Percentiles rank a stretch among this genome's conserved stretches.
Conservation (phyloP, 495 filamentous ascomycete species). For the Daldinia grandis region DNA sequence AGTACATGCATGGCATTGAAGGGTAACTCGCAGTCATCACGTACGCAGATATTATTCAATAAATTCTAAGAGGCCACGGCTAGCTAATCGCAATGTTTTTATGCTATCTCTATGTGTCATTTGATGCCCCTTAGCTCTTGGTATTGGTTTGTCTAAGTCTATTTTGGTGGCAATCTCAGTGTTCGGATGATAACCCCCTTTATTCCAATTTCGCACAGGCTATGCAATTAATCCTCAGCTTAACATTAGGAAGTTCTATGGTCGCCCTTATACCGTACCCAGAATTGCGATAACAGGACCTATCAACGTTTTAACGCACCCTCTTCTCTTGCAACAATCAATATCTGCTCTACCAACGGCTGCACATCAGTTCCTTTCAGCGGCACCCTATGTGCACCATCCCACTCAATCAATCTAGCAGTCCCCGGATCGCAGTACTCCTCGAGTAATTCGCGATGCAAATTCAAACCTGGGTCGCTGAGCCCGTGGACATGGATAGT, state of each 20-base stretch:
- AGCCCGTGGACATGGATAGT: slow-evolving; percentile 72
- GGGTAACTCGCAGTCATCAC: neutral
- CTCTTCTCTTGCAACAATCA: slow-evolving; percentile 52
- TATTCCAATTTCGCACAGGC: too few relatives aligned
- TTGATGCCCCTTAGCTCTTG: neutral
- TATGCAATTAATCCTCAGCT: neutral
- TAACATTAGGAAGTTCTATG: neutral
- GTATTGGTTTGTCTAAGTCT: neutral
- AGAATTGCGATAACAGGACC: neutral
- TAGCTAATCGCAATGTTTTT: neutral
- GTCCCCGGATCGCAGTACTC: slow-evolving; percentile 59
- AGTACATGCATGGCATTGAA: neutral
- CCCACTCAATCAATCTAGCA: slow-evolving; percentile 65
- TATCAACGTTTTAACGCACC: slow-evolving; percentile 31
- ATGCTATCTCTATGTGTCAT: neutral
- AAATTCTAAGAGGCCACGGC: neutral
- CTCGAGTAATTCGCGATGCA: slow-evolving; percentile 59
- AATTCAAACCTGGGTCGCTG: slow-evolving; percentile 60
- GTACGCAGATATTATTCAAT: neutral
- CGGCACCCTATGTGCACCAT: slow-evolving; percentile 66
- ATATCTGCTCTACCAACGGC: slow-evolving; percentile 55
- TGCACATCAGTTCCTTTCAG: slow-evolving; percentile 64
- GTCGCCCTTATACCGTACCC: neutral
- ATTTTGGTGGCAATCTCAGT: neutral
- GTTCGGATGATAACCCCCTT: too few relatives aligned